Base-by-base conservation (phyloP, 495 filamentous ascomycete species). In the Podospora pseudoanserina region DNA sequence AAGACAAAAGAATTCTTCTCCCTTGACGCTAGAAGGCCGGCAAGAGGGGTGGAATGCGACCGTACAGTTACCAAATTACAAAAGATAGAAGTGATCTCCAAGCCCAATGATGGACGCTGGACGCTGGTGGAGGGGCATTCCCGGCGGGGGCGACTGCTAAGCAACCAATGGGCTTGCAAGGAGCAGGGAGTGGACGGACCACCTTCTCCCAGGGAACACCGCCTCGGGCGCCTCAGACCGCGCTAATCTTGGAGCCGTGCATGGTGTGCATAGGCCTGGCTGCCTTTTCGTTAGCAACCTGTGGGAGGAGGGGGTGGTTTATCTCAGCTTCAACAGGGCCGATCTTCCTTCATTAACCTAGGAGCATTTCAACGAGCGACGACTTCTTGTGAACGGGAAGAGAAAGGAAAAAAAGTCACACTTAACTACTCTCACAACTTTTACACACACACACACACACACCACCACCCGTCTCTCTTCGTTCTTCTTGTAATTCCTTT, bases 291-390 rank as follows among this genome's bases (percentile, higher is more conserved):
- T 49, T 18, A 49, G 39, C 39, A 49, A 49, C 39, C 39, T 49
- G 5, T 13, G 39, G 39, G 39, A 2, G 39, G n/a, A n/a, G 55
- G 55, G 54, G 16, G 23, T 23, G 23, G 1, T 57, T 58, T 19
- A 19, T 58, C 23, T 11, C 55, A 58, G 55, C 23, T 19, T 58
- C 18, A 9, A 9, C 23, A 19, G 55, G 55, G 55, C 55, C 4
- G 55, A 58, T 58, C 55, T 58, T 58, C 55, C n/a, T 58, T 58
- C 20, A 58, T 58, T 58, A 58, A 15, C 55, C 23, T 58, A 20
- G 5, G 6, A 26, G 55, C 23, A 58, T 19, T 58, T 58, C 55
- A 19, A 58, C n/a, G 23, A 20, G 9, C 18, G 23, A 6, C 55
- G 55, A 58, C 55, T 58, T 15, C 11, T 23, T 23, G 23, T 56